Evolutionary conservation across 345 rosid species (phyloP), one percentile per base, ranked within the genome.

Genomic region (Camelina sativa): DNA sequence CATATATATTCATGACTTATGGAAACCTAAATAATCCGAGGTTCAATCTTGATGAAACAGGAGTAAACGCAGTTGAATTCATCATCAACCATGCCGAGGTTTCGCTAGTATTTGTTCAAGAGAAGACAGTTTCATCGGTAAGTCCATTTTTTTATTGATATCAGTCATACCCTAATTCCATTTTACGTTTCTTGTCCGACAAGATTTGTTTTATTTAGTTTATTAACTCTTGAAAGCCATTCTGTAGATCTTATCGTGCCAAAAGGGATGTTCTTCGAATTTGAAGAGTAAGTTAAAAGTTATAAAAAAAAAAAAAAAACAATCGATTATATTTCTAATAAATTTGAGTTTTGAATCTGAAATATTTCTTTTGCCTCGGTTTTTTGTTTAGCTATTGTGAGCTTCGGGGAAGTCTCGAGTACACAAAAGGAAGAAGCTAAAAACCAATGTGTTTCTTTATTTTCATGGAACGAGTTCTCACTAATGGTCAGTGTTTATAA

Each of bases 41-140:
- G 13, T 71, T 38, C 9, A 4, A 65, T 65, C 5, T 77, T 8
- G 59, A 62, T 65, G 44, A 20, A 73, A 79, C 85, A 95, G 98
- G 99, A 15, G 82, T 94, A 43, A 85, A 90, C 71, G 99, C 97
- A 12, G 96, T 95, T 67, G 98, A 90, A 82, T 95, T 92, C 78
- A 86, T 92, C 81, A 82, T 92, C 46, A 95, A 95, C 67, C 99
- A 95, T 57, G 97, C 99, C 3, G 97, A 92, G 83, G 84, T 95
- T 80, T 87, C 96, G 0, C 62, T 92, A 7, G 90, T 84, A 17
- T 86, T 90, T 60, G 96, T 85, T 67, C 98, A 95, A 77, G 91
- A 86, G 83, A 95, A 76, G 84, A 82, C 86, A 76, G 83, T 92
- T 64, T 77, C 97, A 51, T 74, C 96, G 32, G 99, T 95, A 82